A percentile compares a stretch with the other conserved stretches of the same genome.
These are phyloP conservation scores for Daldinia caldariorum DNA, from an alignment of 495 filamentous ascomycete genomes.

Conservation along the genomic window DNA sequence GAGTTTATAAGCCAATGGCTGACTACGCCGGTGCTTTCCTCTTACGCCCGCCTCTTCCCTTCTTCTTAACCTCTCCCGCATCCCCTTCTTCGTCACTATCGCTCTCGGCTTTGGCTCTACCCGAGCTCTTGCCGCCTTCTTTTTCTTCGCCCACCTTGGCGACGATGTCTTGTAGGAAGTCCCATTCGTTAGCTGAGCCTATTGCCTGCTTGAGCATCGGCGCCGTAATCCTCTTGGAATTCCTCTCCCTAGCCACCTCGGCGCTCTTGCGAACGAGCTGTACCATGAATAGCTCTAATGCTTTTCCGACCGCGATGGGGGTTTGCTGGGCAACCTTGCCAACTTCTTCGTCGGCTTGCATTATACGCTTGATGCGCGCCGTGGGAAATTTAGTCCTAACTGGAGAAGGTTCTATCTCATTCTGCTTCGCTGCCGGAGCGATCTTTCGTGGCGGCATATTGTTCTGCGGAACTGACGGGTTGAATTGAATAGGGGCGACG, in stretches of 20 bases:
- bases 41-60: slow-evolving; percentile 54
- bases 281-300: slow-evolving; percentile 97
- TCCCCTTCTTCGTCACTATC: slow-evolving; percentile 57
- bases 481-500: slow-evolving; percentile 49
- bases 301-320: slow-evolving; percentile 93
- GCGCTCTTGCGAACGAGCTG: slow-evolving; percentile 87
- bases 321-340: slow-evolving; percentile 98
- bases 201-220: slow-evolving; percentile 92
- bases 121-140: slow-evolving; percentile 45
- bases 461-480: slow-evolving; percentile 33
- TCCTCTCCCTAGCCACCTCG: slow-evolving; percentile 79
- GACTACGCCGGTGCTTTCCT: slow-evolving; percentile 51
- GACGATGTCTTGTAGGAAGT: slow-evolving; percentile 93
- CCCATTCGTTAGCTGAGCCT: slow-evolving; percentile 84
- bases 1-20: background rate
- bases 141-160: slow-evolving; percentile 79
- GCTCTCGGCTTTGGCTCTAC: slow-evolving; percentile 50
- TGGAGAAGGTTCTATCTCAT: slow-evolving; percentile 65
- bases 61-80: slow-evolving; percentile 53
- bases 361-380: slow-evolving; percentile 97
- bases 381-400: slow-evolving; percentile 98
- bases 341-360: slow-evolving; percentile 99
- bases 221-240: slow-evolving; percentile 88
- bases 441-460: slow-evolving; percentile 58
- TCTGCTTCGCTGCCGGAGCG: slow-evolving; percentile 43